A percentile compares a stretch with the other conserved stretches of the same genome.
Evolutionary conservation across 73 alveolate species (phyloP).

Genomic region (Blepharisma stoltei): DNA sequence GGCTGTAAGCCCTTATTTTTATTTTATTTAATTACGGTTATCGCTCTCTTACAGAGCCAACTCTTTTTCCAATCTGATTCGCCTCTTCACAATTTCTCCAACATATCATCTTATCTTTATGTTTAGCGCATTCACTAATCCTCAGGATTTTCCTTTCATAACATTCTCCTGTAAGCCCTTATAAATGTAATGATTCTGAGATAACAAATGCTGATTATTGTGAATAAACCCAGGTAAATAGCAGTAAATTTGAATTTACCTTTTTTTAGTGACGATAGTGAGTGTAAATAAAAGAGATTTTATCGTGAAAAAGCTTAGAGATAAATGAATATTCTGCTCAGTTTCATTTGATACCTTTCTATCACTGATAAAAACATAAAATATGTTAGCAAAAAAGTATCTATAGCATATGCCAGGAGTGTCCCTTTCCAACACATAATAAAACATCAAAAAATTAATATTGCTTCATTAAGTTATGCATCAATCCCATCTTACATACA

Average conservation of each 20-base stretch:
- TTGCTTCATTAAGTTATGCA: not conserved
- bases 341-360: not conserved
- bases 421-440: not conserved
- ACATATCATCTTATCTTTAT: no score
- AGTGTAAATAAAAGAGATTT: not conserved
- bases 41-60: no score
- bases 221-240: not conserved
- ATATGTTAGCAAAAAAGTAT: not conserved
- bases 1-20: no score
- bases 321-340: not conserved
- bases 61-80: no score
- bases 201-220: not conserved
- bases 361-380: not conserved
- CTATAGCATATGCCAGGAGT: not conserved
- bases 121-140: no score
- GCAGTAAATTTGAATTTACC: not conserved
- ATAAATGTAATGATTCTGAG: not conserved
- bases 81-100: no score
- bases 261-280: not conserved
- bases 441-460: not conserved
- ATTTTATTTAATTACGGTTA: no score
- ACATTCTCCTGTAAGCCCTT: no score
- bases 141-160: no score
- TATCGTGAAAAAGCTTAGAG: not conserved
- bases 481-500: not conserved